Evolutionary conservation across 2,329 filamentous ascomycete species (phyloP).

Genomic region (Fusarium denticulatum): DNA sequence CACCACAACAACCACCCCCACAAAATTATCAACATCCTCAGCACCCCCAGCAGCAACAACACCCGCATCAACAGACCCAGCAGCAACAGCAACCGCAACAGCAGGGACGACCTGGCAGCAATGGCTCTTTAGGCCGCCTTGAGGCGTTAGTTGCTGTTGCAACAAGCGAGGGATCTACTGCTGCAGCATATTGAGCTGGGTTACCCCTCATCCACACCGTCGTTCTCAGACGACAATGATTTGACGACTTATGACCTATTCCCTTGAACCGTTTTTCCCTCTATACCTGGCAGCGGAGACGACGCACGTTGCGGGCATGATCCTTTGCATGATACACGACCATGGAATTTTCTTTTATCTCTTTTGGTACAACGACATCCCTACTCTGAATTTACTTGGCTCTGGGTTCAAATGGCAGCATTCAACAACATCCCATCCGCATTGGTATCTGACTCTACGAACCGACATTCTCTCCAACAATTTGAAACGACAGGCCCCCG

Average conservation of each 20-base stretch:
- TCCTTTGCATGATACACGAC: slow-evolving; percentile 39
- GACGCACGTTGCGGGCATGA: slow-evolving; percentile 36
- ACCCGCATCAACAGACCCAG: slow-evolving; percentile 41
- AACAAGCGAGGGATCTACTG: slow-evolving; percentile 56
- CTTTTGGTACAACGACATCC: slow-evolving; percentile 27
- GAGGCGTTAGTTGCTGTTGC: slow-evolving; percentile 58
- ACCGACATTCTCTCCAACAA: slow-evolving; percentile 9
- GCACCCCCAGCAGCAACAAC: slow-evolving; percentile 31
- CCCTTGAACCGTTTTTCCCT: slow-evolving; percentile 15
- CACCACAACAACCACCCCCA: background rate
- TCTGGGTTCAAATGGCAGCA: slow-evolving; percentile 23
- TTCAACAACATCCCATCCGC: slow-evolving; percentile 22
- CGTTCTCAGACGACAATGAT: slow-evolving; percentile 33
- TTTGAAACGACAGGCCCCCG: background rate
- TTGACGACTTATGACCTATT: slow-evolving; percentile 41
- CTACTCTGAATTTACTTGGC: slow-evolving; percentile 17
- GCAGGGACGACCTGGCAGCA: slow-evolving; percentile 44
- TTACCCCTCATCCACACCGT: background rate
- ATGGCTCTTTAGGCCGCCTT: slow-evolving; percentile 51
- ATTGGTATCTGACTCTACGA: background rate
- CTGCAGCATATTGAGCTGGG: slow-evolving; percentile 50
- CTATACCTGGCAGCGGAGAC: slow-evolving; percentile 31
- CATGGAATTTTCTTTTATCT: slow-evolving; percentile 10
- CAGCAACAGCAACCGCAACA: slow-evolving; percentile 46
- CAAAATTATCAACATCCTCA: slow-evolving; percentile 32